Evolutionary conservation across 1,284 basidiomycete genomes (phyloP).

Genomic region (Leccinum fallax): DNA sequence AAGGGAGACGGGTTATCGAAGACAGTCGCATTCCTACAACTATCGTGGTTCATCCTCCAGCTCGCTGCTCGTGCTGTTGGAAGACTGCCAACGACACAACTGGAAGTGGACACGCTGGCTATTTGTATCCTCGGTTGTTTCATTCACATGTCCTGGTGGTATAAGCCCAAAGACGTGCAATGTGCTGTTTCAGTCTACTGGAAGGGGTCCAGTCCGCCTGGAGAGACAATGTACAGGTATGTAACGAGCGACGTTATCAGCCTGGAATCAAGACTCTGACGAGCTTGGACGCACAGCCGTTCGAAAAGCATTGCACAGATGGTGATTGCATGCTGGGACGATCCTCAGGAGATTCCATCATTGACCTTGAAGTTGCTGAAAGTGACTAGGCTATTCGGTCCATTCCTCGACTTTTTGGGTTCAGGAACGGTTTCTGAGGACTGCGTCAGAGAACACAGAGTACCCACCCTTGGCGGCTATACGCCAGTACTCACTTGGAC

Average conservation of each 20-base stretch:
- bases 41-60: conserved; percentile 1
- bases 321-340: not conserved
- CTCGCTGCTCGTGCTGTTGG: not conserved
- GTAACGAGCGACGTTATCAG: not conserved
- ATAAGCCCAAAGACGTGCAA: not conserved
- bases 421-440: not conserved
- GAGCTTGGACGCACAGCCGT: not conserved
- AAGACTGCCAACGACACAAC: not conserved
- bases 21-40: not conserved
- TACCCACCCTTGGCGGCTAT: not conserved
- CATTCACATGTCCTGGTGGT: not conserved
- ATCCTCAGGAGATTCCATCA: not conserved
- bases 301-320: not conserved
- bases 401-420: not conserved
- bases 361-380: not conserved
- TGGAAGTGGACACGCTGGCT: not conserved
- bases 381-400: not conserved
- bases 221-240: not conserved
- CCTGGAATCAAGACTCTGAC: not conserved
- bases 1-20: not conserved
- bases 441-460: not conserved
- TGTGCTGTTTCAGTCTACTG: not conserved
- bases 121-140: not conserved
- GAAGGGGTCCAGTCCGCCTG: not conserved
- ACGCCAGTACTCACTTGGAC: not conserved